Base-by-base conservation (phyloP, 305 asterid genomes). In the Striga hermonthica region DNA sequence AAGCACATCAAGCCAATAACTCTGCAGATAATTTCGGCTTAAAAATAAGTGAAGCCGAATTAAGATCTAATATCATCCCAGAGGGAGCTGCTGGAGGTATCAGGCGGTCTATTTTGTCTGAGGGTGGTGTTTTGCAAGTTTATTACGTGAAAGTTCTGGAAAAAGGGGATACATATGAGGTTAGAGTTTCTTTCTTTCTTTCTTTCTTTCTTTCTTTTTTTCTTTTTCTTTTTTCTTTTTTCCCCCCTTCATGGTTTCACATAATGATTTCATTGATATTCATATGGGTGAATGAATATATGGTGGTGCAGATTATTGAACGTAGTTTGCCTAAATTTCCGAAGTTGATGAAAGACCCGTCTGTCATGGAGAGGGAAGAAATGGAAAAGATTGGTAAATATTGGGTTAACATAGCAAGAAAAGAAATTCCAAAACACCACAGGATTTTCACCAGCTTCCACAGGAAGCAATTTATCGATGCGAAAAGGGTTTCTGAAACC, bases 111-210 rank as follows among this genome's bases (percentile, higher is more conserved):
- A 90, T 94, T 73, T 77, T 86, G 81, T 88, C 95, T 0, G 99
- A 94, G 28, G 91, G 95, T 73, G 97, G 97, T 72, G 68, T 71
- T 64, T 81, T 94, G 79, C 98, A 90, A 80, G 93, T 90, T 61
- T 83, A 72, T 78, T 89, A 88, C 77, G 99, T 94, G 72, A 94
- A 94, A 76, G 99, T 94, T 74, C 82, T 91, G 83, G 99, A 94
- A 87, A 94, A 91, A 81, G 99, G 99, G 68, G 99, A 94, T 76
- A 80, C 95, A 45, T 94, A 94, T 39, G 99, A 94, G 98, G 99
- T 94, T 66, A 72, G 90, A 37, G 15, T 52, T 9, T 54, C 31
- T 28, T 9, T 1, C 6, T 22, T 34, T 9, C 4, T 34, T 10
- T 16, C 63, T 40, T 61, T 67, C 11, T 62, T 47, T 41, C 3